Evolutionary conservation across 2,329 filamentous ascomycete genomes (phyloP).

Genomic region (Scytalidium lignicola): DNA sequence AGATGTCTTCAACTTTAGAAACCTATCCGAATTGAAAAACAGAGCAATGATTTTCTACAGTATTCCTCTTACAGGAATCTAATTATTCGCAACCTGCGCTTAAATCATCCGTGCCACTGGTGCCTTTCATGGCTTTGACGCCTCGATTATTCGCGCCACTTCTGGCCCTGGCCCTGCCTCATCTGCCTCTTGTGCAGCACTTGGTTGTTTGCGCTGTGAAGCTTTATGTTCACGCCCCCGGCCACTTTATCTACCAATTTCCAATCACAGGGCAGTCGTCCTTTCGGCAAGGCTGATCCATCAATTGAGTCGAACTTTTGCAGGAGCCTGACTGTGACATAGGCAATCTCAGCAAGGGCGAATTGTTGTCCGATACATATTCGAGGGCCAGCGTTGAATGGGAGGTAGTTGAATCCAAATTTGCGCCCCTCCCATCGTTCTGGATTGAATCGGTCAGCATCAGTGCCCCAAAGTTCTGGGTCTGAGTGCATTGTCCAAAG

Average conservation of each 20-base stretch:
- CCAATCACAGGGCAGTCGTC: constrained; percentile 14
- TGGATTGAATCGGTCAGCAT: constrained; percentile 66
- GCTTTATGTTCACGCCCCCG: constrained; percentile 12
- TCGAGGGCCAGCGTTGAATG: constrained; percentile 65
- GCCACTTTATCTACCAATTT: constrained; percentile 13
- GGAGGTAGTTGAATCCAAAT: constrained; percentile 57
- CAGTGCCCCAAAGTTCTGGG: constrained; percentile 63
- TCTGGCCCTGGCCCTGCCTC: too few species aligned
- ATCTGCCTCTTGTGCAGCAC: too few species aligned
- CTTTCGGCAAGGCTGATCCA: constrained; percentile 15
- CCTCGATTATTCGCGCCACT: too few species aligned
- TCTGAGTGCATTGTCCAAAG: constrained; percentile 65
- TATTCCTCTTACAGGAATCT: too few species aligned
- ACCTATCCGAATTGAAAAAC: too few species aligned
- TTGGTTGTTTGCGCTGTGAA: constrained; percentile 11
- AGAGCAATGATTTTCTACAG: too few species aligned
- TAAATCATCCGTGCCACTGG: too few species aligned
- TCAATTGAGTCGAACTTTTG: constrained; percentile 17
- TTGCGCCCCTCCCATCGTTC: constrained; percentile 72
- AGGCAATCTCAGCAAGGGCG: constrained; percentile 16
- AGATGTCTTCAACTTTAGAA: too few species aligned
- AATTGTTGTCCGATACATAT: constrained; percentile 57
- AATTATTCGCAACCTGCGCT: too few species aligned
- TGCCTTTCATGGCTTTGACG: too few species aligned
- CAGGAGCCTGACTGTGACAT: constrained; percentile 16